Conservation (phyloP, 1,284 basidiomycete genomes). For the Sporisorium graminicola region DNA sequence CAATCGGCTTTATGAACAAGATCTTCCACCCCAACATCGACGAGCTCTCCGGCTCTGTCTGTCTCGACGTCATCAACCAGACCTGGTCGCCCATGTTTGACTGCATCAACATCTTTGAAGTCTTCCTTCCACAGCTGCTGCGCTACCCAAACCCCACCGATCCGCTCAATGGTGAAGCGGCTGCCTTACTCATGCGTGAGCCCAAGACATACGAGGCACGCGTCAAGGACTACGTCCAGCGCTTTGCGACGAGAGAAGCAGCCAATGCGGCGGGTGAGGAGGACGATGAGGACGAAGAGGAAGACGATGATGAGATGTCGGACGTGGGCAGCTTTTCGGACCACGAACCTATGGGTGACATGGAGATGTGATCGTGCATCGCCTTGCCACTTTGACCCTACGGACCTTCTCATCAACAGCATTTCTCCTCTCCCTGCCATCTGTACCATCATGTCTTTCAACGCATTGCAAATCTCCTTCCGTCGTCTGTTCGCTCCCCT, state of each 20-base stretch:
- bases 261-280: constrained; percentile 49
- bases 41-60: constrained; percentile 76
- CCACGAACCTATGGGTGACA: constrained; percentile 51
- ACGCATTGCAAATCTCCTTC: not conserved
- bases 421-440: constrained; percentile 5
- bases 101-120: constrained; percentile 99
- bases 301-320: constrained; percentile 63
- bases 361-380: constrained; percentile 47
- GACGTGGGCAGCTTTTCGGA: constrained; percentile 66
- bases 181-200: constrained; percentile 94
- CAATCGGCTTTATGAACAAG: constrained; percentile 99
- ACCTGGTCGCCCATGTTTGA: constrained; percentile 73
- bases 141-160: constrained; percentile 98
- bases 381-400: not conserved
- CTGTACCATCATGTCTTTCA: constrained; percentile 5
- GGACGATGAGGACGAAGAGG: constrained; percentile 55
- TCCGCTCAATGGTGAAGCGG: constrained; percentile 96
- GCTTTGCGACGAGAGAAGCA: constrained; percentile 56
- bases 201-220: constrained; percentile 76
- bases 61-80: constrained; percentile 66
- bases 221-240: constrained; percentile 62
- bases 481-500: not conserved
- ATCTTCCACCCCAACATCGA: constrained; percentile 99
- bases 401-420: not conserved
- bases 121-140: constrained; percentile 94